Conservation (phyloP, 352 stramenopile species). For the Aphanomyces invadans region DNA sequence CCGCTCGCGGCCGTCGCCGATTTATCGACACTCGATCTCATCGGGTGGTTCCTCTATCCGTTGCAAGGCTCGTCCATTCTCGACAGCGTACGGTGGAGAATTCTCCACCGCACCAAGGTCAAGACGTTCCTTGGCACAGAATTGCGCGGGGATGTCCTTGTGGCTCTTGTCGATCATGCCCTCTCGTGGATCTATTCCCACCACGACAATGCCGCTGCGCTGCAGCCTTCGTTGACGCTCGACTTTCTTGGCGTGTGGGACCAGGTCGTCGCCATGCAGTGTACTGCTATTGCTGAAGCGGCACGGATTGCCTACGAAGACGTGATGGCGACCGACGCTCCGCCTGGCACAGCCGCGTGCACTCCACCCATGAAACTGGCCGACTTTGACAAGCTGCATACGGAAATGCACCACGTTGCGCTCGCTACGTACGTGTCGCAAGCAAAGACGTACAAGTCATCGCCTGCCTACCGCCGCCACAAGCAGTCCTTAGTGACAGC, state of each 20-base stretch:
- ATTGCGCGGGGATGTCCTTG: constrained; percentile 49
- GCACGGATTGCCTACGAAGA: constrained; percentile 65
- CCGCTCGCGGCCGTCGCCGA: not conserved
- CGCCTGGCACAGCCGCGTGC: constrained; percentile 27
- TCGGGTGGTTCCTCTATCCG: not conserved
- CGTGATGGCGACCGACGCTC: constrained; percentile 38
- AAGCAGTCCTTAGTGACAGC: constrained; percentile 44
- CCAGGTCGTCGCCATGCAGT: constrained; percentile 52
- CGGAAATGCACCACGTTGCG: constrained; percentile 58
- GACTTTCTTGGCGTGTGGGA: constrained; percentile 64
- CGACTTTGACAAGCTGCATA: constrained; percentile 55
- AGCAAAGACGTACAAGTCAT: constrained; percentile 31
- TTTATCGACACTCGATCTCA: not conserved
- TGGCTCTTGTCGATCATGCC: constrained; percentile 30
- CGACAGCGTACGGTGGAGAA: not conserved
- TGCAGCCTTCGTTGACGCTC: constrained; percentile 22
- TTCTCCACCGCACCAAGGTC: not conserved
- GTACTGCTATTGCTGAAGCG: constrained; percentile 41
- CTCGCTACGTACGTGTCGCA: constrained; percentile 58
- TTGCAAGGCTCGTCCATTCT: no score
- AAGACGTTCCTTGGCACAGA: constrained; percentile 46
- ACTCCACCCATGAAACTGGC: constrained; percentile 54
- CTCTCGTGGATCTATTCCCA: constrained; percentile 27
- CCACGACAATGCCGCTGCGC: constrained; percentile 29
- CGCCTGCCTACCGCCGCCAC: constrained; percentile 34